Evolutionary conservation across 2,329 filamentous ascomycete genomes (phyloP).

Genomic region (Pseudogymnoascus sp.): DNA sequence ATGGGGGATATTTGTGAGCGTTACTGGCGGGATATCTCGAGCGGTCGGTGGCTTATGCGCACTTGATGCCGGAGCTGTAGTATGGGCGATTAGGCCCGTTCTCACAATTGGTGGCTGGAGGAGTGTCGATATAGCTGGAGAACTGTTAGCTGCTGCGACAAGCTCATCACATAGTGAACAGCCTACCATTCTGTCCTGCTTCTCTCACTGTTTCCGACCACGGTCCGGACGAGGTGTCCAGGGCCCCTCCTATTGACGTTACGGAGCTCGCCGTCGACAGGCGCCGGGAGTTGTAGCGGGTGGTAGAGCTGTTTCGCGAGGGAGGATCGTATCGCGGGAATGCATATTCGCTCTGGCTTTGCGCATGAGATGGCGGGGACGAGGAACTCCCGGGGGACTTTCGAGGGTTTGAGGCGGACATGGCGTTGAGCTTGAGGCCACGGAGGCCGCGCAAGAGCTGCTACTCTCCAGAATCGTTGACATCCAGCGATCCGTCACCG

Average conservation of each 20-base stretch:
- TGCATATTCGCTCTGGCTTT: slow-evolving; percentile 38
- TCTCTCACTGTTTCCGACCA: slow-evolving; percentile 58
- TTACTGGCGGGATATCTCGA: slow-evolving; percentile 87
- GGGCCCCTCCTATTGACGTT: slow-evolving; percentile 74
- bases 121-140: slow-evolving; percentile 79
- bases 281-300: slow-evolving; percentile 50
- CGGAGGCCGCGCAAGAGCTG: slow-evolving; percentile 17
- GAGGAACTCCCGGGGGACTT: slow-evolving; percentile 41
- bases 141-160: slow-evolving; percentile 14
- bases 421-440: slow-evolving; percentile 20
- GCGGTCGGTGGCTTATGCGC: slow-evolving; percentile 76
- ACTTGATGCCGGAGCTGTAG: slow-evolving; percentile 59
- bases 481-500: slow-evolving; percentile 21
- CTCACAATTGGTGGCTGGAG: slow-evolving; percentile 84
- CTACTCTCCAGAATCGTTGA: slow-evolving; percentile 17
- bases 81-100: slow-evolving; percentile 77
- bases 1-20: slow-evolving; percentile 78
- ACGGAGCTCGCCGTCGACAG: slow-evolving; percentile 84
- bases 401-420: slow-evolving; percentile 38
- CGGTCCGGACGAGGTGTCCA: slow-evolving; percentile 60
- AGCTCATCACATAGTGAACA: slow-evolving; percentile 9
- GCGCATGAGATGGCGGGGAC: slow-evolving; percentile 28
- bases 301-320: slow-evolving; percentile 34
- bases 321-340: slow-evolving; percentile 51
- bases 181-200: slow-evolving; percentile 72